These are phyloP conservation scores for Pichia scutulata DNA, from an alignment of 805 yeast species.

Conservation along the genomic window DNA sequence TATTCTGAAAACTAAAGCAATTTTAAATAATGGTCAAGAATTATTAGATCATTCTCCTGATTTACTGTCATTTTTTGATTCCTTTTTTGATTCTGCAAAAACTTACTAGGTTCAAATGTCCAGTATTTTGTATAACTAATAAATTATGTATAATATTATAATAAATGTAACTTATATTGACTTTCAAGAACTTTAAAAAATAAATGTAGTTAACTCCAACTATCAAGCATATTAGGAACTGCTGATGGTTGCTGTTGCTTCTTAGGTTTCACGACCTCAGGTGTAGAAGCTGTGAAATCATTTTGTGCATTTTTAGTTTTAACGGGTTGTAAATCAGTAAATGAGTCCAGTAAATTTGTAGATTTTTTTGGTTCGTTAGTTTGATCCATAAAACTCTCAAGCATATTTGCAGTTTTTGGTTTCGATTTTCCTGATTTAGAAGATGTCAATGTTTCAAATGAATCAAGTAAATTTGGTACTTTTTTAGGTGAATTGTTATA, in stretches of 20 bases:
- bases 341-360: neutral
- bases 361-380: neutral
- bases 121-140: neutral
- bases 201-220: conserved; percentile 29
- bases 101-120: neutral
- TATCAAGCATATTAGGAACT: conserved; percentile 71
- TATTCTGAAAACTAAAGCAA: conserved; percentile 12
- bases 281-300: neutral
- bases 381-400: conserved; percentile 3
- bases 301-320: neutral
- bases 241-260: conserved; percentile 16
- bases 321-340: neutral
- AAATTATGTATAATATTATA: neutral
- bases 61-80: conserved; percentile 18
- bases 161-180: neutral
- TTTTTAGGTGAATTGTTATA: neutral
- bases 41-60: conserved; percentile 16
- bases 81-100: conserved; percentile 13
- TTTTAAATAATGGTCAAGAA: conserved; percentile 16
- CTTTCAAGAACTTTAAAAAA: neutral
- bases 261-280: neutral
- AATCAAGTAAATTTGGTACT: neutral
- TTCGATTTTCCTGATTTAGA: neutral
- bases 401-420: conserved; percentile 1
- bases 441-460: neutral